Evolutionary conservation across 495 filamentous ascomycete species (phyloP).

Genomic region (Elasticomyces elasticus): DNA sequence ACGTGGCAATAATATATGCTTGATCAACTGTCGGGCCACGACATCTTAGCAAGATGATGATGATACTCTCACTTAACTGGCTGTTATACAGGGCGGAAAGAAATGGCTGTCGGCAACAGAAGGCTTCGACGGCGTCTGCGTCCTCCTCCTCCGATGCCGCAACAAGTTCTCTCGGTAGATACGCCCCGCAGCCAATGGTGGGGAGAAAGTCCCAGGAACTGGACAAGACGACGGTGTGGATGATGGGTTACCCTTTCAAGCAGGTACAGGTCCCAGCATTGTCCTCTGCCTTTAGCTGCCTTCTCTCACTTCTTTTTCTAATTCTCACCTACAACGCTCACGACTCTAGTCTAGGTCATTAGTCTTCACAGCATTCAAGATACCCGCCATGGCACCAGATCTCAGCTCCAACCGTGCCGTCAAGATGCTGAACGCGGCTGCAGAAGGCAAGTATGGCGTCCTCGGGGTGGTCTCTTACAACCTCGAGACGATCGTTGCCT

Average conservation of each 20-base stretch:
- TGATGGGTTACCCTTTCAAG: not conserved
- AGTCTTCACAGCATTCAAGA: too few species aligned
- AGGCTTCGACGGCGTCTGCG: not conserved
- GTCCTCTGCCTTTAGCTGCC: too few species aligned
- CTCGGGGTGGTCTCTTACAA: slow-evolving; percentile 70
- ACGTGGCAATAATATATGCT: too few species aligned
- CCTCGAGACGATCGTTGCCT: slow-evolving; percentile 71
- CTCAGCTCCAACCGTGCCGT: slow-evolving; percentile 49
- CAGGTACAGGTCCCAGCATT: too few species aligned
- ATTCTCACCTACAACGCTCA: not conserved
- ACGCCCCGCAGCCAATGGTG: not conserved
- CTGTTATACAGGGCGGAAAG: too few species aligned
- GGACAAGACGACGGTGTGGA: not conserved
- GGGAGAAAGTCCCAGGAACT: not conserved
- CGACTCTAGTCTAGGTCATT: too few species aligned
- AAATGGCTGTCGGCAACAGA: not conserved
- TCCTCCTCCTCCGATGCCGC: not conserved
- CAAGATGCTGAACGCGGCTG: slow-evolving; percentile 57
- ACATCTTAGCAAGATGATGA: too few species aligned
- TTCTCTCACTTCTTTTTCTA: too few species aligned
- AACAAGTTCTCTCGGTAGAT: not conserved
- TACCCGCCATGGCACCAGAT: not conserved
- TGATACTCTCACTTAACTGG: too few species aligned
- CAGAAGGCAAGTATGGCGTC: slow-evolving; percentile 55
- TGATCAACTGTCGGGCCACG: too few species aligned